phyloP scores from a whole-genome alignment of 805 yeast species.

The Candida takata region DNA sequence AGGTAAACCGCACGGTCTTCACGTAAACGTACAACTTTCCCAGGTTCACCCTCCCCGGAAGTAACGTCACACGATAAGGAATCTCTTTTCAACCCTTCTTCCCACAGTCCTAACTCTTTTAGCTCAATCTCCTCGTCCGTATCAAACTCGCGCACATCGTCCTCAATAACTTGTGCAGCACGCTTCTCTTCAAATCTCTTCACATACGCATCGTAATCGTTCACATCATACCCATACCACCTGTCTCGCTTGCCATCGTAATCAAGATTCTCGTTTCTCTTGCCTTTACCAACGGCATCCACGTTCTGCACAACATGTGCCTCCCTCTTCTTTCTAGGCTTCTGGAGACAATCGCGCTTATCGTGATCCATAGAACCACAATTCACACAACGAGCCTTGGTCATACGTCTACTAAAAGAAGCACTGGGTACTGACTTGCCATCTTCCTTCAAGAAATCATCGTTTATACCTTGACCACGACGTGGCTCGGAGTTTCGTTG shows the following conservation, averaged over 20 bases:
- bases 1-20: conserved; percentile 73
- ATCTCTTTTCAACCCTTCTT: conserved; percentile 6
- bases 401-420: conserved; percentile 4
- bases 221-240: conserved; percentile 63
- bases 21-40: conserved; percentile 49
- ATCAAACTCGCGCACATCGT: conserved; percentile 21
- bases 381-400: conserved; percentile 43
- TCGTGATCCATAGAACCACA: conserved; percentile 48
- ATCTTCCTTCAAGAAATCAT: conserved; percentile 29
- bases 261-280: conserved; percentile 21
- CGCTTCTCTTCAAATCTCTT: conserved; percentile 35
- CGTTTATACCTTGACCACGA: conserved; percentile 50
- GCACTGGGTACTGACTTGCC: not conserved
- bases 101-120: conserved; percentile 31
- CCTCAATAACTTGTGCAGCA: conserved; percentile 8
- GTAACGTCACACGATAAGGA: conserved; percentile 5
- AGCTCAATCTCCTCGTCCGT: conserved; percentile 39
- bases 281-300: conserved; percentile 8
- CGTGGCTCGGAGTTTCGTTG: conserved; percentile 41
- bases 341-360: conserved; percentile 50
- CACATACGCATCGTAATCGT: conserved; percentile 50
- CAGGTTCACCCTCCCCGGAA: conserved; percentile 29
- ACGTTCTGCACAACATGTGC: not conserved
- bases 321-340: conserved; percentile 36
- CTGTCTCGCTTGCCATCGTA: conserved; percentile 25